phyloP scores from a whole-genome alignment of 2,329 filamentous ascomycete species.

The Endothia cerciana region DNA sequence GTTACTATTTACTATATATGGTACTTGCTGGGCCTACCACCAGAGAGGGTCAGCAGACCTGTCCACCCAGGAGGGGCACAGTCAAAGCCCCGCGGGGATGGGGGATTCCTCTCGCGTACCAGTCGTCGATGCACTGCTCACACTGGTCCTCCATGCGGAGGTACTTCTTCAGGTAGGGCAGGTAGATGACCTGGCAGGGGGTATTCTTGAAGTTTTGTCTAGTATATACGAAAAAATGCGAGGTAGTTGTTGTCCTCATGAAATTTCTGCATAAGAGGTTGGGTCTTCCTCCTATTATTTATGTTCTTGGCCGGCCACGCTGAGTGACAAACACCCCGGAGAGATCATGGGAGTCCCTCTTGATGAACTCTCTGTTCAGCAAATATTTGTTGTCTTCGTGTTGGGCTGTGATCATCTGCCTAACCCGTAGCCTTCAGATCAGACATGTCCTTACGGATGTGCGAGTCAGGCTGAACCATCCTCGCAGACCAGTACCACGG shows the following conservation, averaged over 20 bases:
- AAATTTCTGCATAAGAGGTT: background rate
- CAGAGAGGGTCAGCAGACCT: background rate
- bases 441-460: background rate
- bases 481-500: background rate
- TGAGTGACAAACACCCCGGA: background rate
- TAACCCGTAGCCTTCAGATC: background rate
- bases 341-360: no score
- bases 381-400: background rate
- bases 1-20: conserved; percentile 36
- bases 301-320: background rate
- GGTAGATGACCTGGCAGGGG: conserved; percentile 49
- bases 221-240: background rate
- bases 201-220: no score
- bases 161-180: conserved; percentile 50
- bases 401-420: background rate
- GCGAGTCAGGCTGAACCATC: background rate
- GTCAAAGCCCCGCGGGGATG: no score
- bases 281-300: background rate
- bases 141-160: conserved; percentile 38
- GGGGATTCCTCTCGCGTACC: no score
- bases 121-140: conserved; percentile 26
- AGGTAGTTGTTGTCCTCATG: background rate
- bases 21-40: conserved; percentile 14
- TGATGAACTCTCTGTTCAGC: background rate
- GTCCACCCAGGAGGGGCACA: no score